These are phyloP conservation scores for Diplocarpon rosae DNA, from an alignment of 2,329 filamentous ascomycete genomes.

Conservation along the genomic window DNA sequence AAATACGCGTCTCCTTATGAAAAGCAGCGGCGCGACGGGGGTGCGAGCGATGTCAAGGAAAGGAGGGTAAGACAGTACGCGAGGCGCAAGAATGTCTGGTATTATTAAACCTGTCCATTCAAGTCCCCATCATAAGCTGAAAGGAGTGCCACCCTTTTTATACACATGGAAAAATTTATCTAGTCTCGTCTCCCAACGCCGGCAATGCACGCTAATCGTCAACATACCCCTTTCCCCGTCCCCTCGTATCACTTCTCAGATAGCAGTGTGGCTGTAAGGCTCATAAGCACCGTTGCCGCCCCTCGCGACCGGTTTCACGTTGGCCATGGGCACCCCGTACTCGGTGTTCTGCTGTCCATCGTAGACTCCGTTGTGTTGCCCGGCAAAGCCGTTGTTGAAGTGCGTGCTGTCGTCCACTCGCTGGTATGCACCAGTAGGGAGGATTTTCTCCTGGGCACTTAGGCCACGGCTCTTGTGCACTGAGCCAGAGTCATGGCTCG, in stretches of 20 bases:
- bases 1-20: too few species aligned
- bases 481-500: constrained; percentile 11
- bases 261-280: constrained; percentile 46
- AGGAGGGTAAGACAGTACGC: too few species aligned
- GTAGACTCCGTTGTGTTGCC: constrained; percentile 31
- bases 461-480: constrained; percentile 9
- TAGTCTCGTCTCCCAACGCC: constrained; percentile 7
- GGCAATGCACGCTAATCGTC: constrained; percentile 13
- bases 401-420: constrained; percentile 33
- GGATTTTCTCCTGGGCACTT: constrained; percentile 24
- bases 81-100: too few species aligned
- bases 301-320: constrained; percentile 21
- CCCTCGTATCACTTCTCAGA: constrained; percentile 27
- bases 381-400: constrained; percentile 26
- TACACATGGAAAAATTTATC: background rate
- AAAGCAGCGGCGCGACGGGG: too few species aligned
- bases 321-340: constrained; percentile 25
- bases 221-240: background rate
- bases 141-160: too few species aligned
- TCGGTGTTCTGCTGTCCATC: constrained; percentile 25
- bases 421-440: constrained; percentile 31
- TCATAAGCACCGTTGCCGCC: constrained; percentile 44
- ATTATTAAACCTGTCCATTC: too few species aligned
- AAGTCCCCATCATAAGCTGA: too few species aligned
- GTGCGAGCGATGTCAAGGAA: too few species aligned